Evolutionary conservation across 2,329 filamentous ascomycete species (phyloP), one percentile per base, ranked within the genome.

Genomic region (Pyrenophora seminiperda): DNA sequence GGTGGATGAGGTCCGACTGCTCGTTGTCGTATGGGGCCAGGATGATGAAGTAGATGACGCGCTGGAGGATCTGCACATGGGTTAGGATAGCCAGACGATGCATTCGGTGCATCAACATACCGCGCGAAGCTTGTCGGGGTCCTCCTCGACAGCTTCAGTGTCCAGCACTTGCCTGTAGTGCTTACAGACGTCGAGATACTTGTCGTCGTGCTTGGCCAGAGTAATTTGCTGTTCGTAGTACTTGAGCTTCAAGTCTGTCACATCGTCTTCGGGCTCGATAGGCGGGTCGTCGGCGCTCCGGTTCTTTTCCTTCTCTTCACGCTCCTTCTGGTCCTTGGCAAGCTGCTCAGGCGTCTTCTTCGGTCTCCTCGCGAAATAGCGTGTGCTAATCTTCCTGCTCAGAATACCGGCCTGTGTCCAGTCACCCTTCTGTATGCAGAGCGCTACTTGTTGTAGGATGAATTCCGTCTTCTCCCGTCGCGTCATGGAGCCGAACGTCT

Each of bases 171-270:
- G 92, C 72, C 94, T 84, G 79, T 97, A 99, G 77, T 99, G 86
- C 78, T 99, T 99, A 86, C 94, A 99, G 27, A 88, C 93, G 58
- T 97, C 93, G 27, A 99, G 85, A 69, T 99, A 99, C 76, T 96
- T 97, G 78, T 91, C 86, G 59, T 99, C 94, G 67, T 99, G 92
- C 82, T 97, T 97, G 48, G 94, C 90, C 44, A 99, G 81, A 38
- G 86, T 88, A 68, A 99, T 96, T 77, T 99, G 94, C 74, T 97
- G 94, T 77, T 97, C 92, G 77, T 97, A 99, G 78, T 91, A 99
- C 59, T 85, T 86, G 63, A 99, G 82, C 82, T 99, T 99, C 62
- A 99, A 79, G 72, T 97, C 94, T 40, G 94, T 97, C 41, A 95
- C 92, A 75, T 97, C 92, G 62, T 96, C 92, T 62, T 88, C 83